Percentiles rank a stretch among this genome's conserved stretches.
phyloP scores from a whole-genome alignment of 2,329 filamentous ascomycete species.

The Alternaria viburni region DNA sequence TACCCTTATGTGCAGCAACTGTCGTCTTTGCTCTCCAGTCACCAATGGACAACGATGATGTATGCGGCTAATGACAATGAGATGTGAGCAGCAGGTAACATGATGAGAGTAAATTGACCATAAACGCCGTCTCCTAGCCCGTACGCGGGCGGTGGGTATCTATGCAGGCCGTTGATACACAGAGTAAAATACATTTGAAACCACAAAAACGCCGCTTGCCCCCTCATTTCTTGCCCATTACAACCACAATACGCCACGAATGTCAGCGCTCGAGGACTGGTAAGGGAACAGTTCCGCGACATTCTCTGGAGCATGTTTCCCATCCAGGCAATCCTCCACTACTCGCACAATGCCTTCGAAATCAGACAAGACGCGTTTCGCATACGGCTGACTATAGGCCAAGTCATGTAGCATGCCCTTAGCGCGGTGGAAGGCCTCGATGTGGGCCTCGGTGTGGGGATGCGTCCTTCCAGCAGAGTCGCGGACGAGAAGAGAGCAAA shows the following conservation, averaged over 20 bases:
- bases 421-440: slow-evolving; percentile 19
- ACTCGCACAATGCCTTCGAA: slow-evolving; percentile 21
- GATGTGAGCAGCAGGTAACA: neutral
- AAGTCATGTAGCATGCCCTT: slow-evolving; percentile 22
- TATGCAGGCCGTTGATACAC: neutral
- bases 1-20: neutral
- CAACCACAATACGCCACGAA: slow-evolving; percentile 7
- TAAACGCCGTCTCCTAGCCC: neutral
- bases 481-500: slow-evolving; percentile 27
- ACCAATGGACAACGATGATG: rapidly evolving
- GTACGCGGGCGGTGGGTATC: neutral
- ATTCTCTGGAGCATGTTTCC: slow-evolving; percentile 16
- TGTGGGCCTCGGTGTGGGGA: slow-evolving; percentile 12
- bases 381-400: slow-evolving; percentile 17
- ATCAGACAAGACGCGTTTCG: slow-evolving; percentile 29
- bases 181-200: neutral
- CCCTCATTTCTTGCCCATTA: neutral
- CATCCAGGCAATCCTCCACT: slow-evolving; percentile 4
- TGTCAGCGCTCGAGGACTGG: slow-evolving; percentile 16
- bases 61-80: rapidly evolving
- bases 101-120: neutral
- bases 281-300: slow-evolving; percentile 34
- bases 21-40: neutral
- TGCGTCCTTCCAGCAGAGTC: slow-evolving; percentile 3
- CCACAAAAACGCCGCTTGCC: neutral